Evolutionary conservation across 2,329 filamentous ascomycete genomes (phyloP).

Genomic region (Coniosporium tulheliwenetii): DNA sequence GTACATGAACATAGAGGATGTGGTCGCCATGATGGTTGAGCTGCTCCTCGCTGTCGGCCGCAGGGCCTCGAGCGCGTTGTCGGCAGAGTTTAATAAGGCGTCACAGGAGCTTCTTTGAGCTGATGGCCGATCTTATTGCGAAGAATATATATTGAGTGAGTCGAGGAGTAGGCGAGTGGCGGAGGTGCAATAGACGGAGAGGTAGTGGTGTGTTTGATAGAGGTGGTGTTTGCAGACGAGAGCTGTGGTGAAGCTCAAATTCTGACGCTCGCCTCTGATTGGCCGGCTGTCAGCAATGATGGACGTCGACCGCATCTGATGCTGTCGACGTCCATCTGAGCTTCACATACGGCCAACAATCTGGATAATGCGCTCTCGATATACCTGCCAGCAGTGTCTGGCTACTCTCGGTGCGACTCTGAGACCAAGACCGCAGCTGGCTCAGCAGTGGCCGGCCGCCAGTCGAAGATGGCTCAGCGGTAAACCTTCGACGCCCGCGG

Average conservation of each 20-base stretch:
- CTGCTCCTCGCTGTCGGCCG: constrained; percentile 9
- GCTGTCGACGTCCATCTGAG: background rate
- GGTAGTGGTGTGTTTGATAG: too few species aligned
- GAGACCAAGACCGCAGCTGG: constrained; percentile 9
- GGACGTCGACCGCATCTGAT: background rate
- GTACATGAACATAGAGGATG: constrained; percentile 97
- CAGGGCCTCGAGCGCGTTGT: constrained; percentile 1
- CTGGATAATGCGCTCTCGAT: constrained; percentile 18
- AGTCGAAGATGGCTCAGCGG: constrained; percentile 8
- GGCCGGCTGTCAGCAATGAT: background rate
- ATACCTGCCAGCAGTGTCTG: constrained; percentile 24
- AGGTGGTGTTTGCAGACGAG: too few species aligned
- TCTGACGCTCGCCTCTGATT: background rate
- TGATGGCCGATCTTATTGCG: too few species aligned
- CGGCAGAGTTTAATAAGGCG: background rate
- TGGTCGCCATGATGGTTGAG: constrained; percentile 67
- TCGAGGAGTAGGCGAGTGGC: too few species aligned
- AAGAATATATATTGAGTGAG: too few species aligned
- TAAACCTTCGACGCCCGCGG: background rate
- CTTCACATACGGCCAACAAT: background rate
- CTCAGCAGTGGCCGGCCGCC: constrained; percentile 7
- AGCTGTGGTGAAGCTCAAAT: background rate
- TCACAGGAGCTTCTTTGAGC: too few species aligned
- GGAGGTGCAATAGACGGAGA: too few species aligned
- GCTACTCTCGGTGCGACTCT: constrained; percentile 14